Evolutionary conservation across 345 rosid genomes (phyloP).

Genomic region (Durio zibethinus): DNA sequence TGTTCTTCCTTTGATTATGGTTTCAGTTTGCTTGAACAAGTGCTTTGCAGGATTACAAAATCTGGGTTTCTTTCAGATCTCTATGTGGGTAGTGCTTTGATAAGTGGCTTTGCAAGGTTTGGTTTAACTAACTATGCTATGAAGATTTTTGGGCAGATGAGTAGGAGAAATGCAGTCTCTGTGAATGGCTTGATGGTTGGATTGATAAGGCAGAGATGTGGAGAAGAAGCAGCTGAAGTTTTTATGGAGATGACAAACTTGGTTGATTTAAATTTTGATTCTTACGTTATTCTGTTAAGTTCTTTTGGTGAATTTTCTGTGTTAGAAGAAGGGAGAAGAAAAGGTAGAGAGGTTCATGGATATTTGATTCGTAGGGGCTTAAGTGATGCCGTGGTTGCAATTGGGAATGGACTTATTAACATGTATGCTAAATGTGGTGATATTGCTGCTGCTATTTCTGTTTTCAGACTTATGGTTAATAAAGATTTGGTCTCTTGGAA

Average conservation of each 20-base stretch:
- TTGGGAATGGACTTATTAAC: constrained; percentile 81
- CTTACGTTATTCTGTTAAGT: constrained; percentile 65
- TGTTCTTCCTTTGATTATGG: constrained; percentile 48
- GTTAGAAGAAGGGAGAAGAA: constrained; percentile 54
- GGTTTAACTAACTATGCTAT: constrained; percentile 55
- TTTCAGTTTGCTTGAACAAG: constrained; percentile 61
- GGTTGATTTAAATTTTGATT: constrained; percentile 56
- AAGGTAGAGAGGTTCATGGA: constrained; percentile 86
- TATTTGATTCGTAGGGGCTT: constrained; percentile 54
- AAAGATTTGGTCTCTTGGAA: constrained; percentile 92
- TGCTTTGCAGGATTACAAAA: constrained; percentile 56
- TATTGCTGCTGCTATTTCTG: constrained; percentile 50
- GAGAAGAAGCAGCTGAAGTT: constrained; percentile 67
- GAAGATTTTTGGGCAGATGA: constrained; percentile 62
- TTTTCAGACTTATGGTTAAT: constrained; percentile 51
- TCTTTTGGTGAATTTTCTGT: constrained; percentile 60
- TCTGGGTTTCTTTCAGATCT: constrained; percentile 68
- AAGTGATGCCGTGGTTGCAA: constrained; percentile 39
- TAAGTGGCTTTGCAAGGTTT: constrained; percentile 68
- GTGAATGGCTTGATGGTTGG: constrained; percentile 89
- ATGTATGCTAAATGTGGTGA: constrained; percentile 87
- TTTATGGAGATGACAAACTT: constrained; percentile 48
- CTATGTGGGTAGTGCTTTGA: constrained; percentile 84
- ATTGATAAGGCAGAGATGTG: constrained; percentile 56
- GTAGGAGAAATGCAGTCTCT: constrained; percentile 58